Evolutionary conservation across 495 filamentous ascomycete genomes (phyloP), one percentile per base, ranked within the genome.

Genomic region (Penicillium dipodomyicola): DNA sequence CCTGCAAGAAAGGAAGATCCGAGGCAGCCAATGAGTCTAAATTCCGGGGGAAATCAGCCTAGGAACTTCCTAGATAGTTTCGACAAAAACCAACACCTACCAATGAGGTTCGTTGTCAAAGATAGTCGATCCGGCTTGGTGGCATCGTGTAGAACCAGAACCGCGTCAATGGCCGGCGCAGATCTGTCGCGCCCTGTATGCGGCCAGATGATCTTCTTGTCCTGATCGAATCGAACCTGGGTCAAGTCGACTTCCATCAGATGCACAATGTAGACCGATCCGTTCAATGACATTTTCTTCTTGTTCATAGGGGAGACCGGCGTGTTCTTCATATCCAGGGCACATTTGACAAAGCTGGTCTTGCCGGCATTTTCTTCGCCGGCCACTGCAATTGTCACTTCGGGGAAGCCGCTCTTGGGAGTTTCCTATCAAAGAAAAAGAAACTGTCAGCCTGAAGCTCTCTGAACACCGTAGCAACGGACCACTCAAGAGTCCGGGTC

Each of bases 301-400:
- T 83, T 80, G 37, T 77, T 83, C 27, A 82, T 78, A 42, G 78
- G 72, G 44, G 85, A 84, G 32, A 72, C 71, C 4, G 87, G 79
- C 1, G 82, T 70, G 35, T 73, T 72, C 56, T 82, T 84, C 58
- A 93, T 76, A 40, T 90, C 87, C 62, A 94, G 74, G 11, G 90
- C 89, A 52, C 81, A 84, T 65, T 89, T 87, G 57, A 96, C 88
- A 62, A 97, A 96, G 22, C 89, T 88, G 47, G 90, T 91, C 75
- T 97, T 97, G 61, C 93, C 93, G 33, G 90, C 89, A 48, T 86
- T 85, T 61, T 83, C 78, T 61, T 83, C 82, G 51, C 94, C 94
- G 63, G 96, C 83, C 23, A 97, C 85, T 32, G 86, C 90, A 67
- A 97, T 89, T 64, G 90, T 92, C 65, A 96, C 84, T 65, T 87